These are phyloP conservation scores for Dalechampia spathulata DNA, from an alignment of 441 rosid species.

Conservation along the genomic window DNA sequence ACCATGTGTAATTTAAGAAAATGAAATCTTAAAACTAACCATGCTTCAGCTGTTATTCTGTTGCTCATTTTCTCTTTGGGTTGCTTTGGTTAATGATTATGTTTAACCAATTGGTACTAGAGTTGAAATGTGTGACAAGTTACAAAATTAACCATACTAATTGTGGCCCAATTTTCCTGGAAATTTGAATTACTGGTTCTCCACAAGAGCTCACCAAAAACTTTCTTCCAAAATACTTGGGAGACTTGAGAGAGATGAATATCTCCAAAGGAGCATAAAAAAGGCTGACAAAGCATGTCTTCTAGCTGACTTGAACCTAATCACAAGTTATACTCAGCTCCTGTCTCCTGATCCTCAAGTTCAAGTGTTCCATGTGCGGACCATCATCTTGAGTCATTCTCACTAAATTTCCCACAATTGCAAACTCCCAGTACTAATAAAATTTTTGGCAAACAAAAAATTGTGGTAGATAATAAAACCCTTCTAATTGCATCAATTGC, in stretches of 20 bases:
- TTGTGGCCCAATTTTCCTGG: neutral
- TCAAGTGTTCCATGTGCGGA: no score
- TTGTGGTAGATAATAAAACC: neutral
- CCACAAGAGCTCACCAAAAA: neutral
- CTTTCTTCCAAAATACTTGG: no score
- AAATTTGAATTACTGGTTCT: neutral
- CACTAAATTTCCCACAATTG: neutral
- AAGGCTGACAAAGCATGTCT: no score
- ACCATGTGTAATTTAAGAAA: neutral
- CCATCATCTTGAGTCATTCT: neutral
- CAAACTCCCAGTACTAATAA: neutral
- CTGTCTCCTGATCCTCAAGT: no score
- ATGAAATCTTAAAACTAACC: no score
- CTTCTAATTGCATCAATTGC: neutral
- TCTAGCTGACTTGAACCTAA: no score
- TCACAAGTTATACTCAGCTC: no score
- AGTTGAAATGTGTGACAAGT: no score
- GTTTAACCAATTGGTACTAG: neutral
- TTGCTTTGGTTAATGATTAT: neutral
- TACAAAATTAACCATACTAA: neutral
- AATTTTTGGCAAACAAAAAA: neutral
- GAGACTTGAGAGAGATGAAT: no score
- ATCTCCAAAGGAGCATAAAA: no score
- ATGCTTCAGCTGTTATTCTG: no score
- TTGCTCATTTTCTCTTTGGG: neutral